These are phyloP conservation scores for Candida gigantensis DNA, from an alignment of 1,139 yeast species.

Conservation along the genomic window DNA sequence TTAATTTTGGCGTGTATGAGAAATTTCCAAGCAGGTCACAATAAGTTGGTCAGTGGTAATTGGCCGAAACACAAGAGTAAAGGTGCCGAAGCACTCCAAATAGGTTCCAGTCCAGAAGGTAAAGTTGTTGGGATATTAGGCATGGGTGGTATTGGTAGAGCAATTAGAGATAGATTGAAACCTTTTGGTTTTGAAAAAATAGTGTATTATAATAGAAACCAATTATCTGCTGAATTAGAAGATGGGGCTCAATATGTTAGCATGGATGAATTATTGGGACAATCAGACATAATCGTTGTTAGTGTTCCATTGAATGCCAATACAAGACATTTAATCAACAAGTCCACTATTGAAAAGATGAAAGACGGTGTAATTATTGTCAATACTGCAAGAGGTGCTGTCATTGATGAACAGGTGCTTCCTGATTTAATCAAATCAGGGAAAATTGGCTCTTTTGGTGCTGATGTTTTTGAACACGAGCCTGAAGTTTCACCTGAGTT, in stretches of 20 bases:
- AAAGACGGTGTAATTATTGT: slow-evolving; percentile 65
- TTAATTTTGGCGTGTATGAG: slow-evolving; percentile 67
- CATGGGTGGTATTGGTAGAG: slow-evolving; percentile 76
- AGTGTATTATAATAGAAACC: slow-evolving; percentile 60
- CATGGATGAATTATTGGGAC: slow-evolving; percentile 53
- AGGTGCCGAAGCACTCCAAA: slow-evolving; percentile 28
- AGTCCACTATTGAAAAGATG: slow-evolving; percentile 53
- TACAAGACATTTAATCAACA: slow-evolving; percentile 61
- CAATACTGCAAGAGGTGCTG: slow-evolving; percentile 75
- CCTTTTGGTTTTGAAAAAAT: slow-evolving; percentile 66
- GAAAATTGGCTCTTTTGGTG: slow-evolving; percentile 74
- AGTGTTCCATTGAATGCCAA: slow-evolving; percentile 61
- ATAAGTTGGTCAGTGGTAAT: slow-evolving; percentile 54
- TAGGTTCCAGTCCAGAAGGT: slow-evolving; percentile 55
- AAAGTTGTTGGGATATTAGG: slow-evolving; percentile 68
- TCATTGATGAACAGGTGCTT: slow-evolving; percentile 67
- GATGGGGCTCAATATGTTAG: slow-evolving; percentile 56
- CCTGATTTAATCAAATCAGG: slow-evolving; percentile 65
- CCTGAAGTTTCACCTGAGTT: slow-evolving; percentile 68
- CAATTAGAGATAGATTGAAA: slow-evolving; percentile 57
- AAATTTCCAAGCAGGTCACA: slow-evolving; percentile 52
- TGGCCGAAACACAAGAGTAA: slow-evolving; percentile 47
- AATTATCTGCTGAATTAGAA: slow-evolving; percentile 55
- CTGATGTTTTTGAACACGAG: slow-evolving; percentile 85
- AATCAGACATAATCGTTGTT: slow-evolving; percentile 59